Evolutionary conservation across 2,329 filamentous ascomycete species (phyloP), one percentile per base, ranked within the genome.

Genomic region (Venturiaceae sp.): DNA sequence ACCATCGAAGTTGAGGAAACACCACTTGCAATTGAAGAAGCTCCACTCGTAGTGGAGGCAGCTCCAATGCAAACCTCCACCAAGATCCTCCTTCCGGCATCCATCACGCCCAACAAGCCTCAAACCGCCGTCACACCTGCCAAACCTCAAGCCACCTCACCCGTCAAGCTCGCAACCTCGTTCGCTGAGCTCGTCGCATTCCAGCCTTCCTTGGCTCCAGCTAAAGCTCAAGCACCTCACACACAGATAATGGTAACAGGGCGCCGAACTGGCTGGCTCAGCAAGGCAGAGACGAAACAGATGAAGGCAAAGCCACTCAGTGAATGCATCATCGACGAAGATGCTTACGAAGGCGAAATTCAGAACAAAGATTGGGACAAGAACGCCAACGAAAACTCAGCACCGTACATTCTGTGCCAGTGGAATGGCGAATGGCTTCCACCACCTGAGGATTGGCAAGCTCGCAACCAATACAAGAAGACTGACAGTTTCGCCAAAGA

Each of bases 341-440:
- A 56, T 26, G 21, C 9, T n/a, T 21, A n/a, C 9, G 26, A 37
- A 5, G n/a, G 36, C 21, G 26, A 41, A 11, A 56, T 46, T 21
- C 23, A 56, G 36, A 46, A 41, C n/a, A 30, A 54, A 14, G 52
- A 36, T n/a, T 36, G 33, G 32, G 23, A 26, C 36, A 39, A 39
- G 8, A 16, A 11, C 52, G 52, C 30, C 9, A 30, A 54, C 4
- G 36, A 54, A n/a, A 26, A 39, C n/a, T 54, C 52, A 13, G 28
- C 36, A 23, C 5, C 7, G 5, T 39, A 26, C 21, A 28, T 23
- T 11, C 64, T 76, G 2, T 60, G 67, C 4, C 76, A 76, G 58
- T 80, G 74, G 73, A 69, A 75, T 55, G 76, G 77, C 13, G 67
- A 74, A 7, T 74, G 72, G 67, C 66, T 74, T 28, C 76, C 77